Base-by-base conservation (phyloP, 2,329 filamentous ascomycete species). In the Colletotrichum tamarilloi region DNA sequence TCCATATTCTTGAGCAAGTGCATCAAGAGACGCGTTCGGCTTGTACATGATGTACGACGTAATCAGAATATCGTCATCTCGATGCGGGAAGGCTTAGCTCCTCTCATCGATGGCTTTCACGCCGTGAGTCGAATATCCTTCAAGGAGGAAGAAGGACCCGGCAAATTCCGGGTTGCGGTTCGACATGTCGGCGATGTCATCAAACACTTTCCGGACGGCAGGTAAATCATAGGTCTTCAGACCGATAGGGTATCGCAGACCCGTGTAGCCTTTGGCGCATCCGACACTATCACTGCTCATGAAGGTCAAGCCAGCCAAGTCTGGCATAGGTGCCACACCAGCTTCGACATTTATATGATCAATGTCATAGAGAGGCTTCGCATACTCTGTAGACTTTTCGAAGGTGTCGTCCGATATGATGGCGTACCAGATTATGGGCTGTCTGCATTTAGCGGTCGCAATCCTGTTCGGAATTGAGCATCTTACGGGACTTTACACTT, bases 211-310 rank as follows among this genome's bases (percentile, higher is more conserved):
- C 2, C 75, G 68, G 24, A 79, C 74, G 2, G 81, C 79, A 0
- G 75, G 55, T 2, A 75, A 30, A 52, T 84, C 77, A 78, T 85
- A 86, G 0, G 67, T 35, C 58, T 81, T 71, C 1, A 87, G 78
- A 24, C 86, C 85, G 66, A 86, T 81, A 1, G 86, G 85, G 75
- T 84, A 86, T 11, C 81, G 80, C 8, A 82, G 81, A 63, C 84
- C 82, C 12, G 82, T 82, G 26, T 78, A 71, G 0, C 84, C 81
- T 52, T 85, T 85, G 67, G 85, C 82, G 75, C 85, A 87, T 0
- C 82, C 82, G 0, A 80, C 77, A 0, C 79, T 78, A n/a, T 78
- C 76, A 1, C 79, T 71, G 12, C 81, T 76, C 73, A 84, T 85
- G n/a, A 82, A 77, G 1, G 82, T 84, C 80, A 83, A 83, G 7